Conservation (phyloP, 2,329 filamentous ascomycete species). For the Talaromyces funiculosus region DNA sequence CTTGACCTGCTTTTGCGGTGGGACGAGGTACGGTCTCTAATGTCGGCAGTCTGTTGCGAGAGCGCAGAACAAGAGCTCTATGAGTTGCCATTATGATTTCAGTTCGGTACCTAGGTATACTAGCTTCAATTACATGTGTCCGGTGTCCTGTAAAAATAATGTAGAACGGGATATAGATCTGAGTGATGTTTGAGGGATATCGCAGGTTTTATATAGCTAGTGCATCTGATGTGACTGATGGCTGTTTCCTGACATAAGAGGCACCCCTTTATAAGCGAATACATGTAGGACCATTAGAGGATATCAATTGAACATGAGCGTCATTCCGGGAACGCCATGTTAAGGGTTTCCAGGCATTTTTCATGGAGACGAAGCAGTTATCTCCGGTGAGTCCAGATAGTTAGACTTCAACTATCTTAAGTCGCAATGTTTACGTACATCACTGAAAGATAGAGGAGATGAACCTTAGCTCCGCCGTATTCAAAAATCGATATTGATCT, state of each 20-base stretch:
- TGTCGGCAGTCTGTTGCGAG: constrained; percentile 19
- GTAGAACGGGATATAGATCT: neutral
- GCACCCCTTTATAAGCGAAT: no score
- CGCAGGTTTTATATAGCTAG: neutral
- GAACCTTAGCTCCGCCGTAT: neutral
- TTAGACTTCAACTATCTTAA: no score
- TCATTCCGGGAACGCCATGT: neutral
- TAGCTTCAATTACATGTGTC: no score
- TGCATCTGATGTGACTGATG: no score
- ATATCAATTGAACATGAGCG: neutral
- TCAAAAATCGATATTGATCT: no score
- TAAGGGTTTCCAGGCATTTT: neutral
- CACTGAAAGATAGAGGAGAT: neutral
- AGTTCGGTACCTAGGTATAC: no score
- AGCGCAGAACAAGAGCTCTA: constrained; percentile 7
- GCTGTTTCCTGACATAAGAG: no score
- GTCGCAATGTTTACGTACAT: no score
- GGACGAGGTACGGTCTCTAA: constrained; percentile 31
- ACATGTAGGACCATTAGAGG: neutral
- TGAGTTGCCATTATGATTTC: constrained; percentile 3
- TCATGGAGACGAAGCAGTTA: neutral
- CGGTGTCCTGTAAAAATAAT: neutral
- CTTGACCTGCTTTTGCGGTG: constrained; percentile 29
- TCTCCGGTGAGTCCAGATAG: neutral
- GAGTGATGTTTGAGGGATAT: neutral